Conservation (phyloP, 169 alveolate species). For the Babesia bovis region DNA sequence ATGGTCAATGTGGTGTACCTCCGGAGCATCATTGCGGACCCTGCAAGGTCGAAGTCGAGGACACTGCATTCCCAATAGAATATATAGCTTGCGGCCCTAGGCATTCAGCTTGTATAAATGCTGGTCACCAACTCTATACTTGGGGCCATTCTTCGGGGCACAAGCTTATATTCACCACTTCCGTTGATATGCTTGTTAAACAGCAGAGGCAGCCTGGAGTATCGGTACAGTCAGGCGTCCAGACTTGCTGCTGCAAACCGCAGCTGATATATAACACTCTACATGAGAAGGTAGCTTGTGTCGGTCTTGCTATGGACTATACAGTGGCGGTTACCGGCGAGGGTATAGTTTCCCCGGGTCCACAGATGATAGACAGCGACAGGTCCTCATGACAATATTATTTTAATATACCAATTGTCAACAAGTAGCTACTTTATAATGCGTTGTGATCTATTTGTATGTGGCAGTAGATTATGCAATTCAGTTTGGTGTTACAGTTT, state of each 20-base stretch:
- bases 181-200: slow-evolving; percentile 71
- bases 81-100: slow-evolving; percentile 76
- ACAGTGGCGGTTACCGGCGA: slow-evolving; percentile 79
- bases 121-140: slow-evolving; percentile 75
- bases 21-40: slow-evolving; percentile 73
- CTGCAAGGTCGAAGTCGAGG: slow-evolving; percentile 44
- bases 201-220: slow-evolving; percentile 84
- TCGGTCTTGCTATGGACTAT: slow-evolving; percentile 73
- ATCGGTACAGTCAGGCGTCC: slow-evolving; percentile 78
- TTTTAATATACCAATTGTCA: no score
- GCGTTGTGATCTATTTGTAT: no score
- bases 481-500: no score
- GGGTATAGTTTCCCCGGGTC: slow-evolving; percentile 17
- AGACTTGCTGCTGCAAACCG: slow-evolving; percentile 70
- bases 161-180: slow-evolving; percentile 80
- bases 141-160: slow-evolving; percentile 88
- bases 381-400: not conserved
- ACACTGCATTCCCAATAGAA: slow-evolving; percentile 63
- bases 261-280: slow-evolving; percentile 72
- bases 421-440: no score
- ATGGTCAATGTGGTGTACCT: slow-evolving; percentile 83
- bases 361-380: not conserved
- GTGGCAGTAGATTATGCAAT: no score
- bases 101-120: slow-evolving; percentile 80
- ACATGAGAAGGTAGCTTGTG: slow-evolving; percentile 76